Evolutionary conservation across 225 moss, liverwort and hornwort species (phyloP).

Genomic region (Rhytidiadelphus loreus): DNA sequence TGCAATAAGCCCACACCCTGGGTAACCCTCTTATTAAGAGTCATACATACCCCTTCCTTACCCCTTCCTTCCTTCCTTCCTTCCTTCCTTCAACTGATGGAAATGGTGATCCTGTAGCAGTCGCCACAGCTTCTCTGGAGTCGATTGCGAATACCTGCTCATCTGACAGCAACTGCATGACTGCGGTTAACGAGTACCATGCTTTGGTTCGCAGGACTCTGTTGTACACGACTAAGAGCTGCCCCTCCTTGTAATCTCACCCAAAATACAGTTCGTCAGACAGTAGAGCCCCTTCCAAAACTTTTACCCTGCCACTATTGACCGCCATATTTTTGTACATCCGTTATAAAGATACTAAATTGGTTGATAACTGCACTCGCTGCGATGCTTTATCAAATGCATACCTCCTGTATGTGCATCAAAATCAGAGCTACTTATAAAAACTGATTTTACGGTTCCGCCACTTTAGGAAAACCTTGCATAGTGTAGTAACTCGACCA

Average conservation of each 20-base stretch:
- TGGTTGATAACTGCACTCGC: conserved; percentile 53
- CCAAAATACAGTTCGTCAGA: conserved; percentile 80
- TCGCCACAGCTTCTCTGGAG: conserved; percentile 24
- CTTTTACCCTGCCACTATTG: conserved; percentile 44
- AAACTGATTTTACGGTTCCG: conserved; percentile 27
- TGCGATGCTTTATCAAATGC: conserved; percentile 25
- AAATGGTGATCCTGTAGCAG: conserved; percentile 22
- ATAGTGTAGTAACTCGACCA: conserved; percentile 23
- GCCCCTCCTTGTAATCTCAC: conserved; percentile 48
- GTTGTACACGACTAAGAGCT: conserved; percentile 61
- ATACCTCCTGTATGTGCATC: conserved; percentile 42
- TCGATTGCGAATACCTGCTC: conserved; percentile 23
- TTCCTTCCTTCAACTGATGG: conserved; percentile 1
- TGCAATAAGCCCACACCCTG: conserved; percentile 12
- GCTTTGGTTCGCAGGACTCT: conserved; percentile 35
- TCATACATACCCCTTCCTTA: conserved; percentile 12
- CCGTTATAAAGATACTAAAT: conserved; percentile 61
- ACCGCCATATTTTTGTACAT: conserved; percentile 90
- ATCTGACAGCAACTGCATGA: conserved; percentile 30
- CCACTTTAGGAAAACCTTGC: conserved; percentile 27
- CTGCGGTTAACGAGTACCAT: conserved; percentile 27
- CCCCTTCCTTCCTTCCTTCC: neutral
- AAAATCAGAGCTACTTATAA: conserved; percentile 44
- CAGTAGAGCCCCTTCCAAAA: conserved; percentile 57
- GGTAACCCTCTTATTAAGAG: conserved; percentile 11